Evolutionary conservation across 495 filamentous ascomycete species (phyloP).

Genomic region (Monascus purpureus): DNA sequence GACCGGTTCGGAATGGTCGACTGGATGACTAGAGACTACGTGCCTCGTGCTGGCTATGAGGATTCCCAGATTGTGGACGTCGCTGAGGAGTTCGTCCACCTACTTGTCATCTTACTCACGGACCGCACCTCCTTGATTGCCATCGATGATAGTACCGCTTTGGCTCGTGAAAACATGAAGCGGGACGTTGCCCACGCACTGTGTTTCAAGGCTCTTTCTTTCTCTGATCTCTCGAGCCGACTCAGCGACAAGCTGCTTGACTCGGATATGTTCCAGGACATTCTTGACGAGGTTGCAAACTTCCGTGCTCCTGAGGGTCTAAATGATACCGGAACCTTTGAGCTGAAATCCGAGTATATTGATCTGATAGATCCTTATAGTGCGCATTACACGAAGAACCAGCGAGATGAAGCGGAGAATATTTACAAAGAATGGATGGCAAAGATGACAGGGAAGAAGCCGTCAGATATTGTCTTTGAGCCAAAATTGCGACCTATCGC

Average conservation of each 20-base stretch:
- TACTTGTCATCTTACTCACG: conserved; percentile 80
- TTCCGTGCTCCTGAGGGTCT: conserved; percentile 86
- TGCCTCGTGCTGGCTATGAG: conserved; percentile 55
- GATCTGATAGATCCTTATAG: conserved; percentile 88
- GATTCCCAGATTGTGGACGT: conserved; percentile 80
- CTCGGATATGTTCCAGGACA: conserved; percentile 74
- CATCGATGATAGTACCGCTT: conserved; percentile 47
- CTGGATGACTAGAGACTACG: conserved; percentile 80
- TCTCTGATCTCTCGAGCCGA: conserved; percentile 71
- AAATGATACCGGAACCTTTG: conserved; percentile 84
- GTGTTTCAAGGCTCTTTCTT: conserved; percentile 90
- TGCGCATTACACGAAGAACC: conserved; percentile 89
- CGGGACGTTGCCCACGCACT: conserved; percentile 86
- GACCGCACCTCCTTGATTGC: conserved; percentile 72
- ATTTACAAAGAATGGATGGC: conserved; percentile 75
- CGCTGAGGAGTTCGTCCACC: conserved; percentile 87
- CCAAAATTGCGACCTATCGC: conserved; percentile 68
- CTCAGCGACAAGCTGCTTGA: conserved; percentile 40
- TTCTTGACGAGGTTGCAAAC: conserved; percentile 76
- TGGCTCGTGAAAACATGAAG: conserved; percentile 58
- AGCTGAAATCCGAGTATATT: conserved; percentile 72
- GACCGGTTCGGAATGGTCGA: conserved; percentile 79
- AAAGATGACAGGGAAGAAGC: conserved; percentile 69
- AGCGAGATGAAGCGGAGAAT: conserved; percentile 87
- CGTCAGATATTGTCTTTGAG: conserved; percentile 84